Base-by-base conservation (phyloP, 345 rosid species). In the Boechera retrofracta region DNA sequence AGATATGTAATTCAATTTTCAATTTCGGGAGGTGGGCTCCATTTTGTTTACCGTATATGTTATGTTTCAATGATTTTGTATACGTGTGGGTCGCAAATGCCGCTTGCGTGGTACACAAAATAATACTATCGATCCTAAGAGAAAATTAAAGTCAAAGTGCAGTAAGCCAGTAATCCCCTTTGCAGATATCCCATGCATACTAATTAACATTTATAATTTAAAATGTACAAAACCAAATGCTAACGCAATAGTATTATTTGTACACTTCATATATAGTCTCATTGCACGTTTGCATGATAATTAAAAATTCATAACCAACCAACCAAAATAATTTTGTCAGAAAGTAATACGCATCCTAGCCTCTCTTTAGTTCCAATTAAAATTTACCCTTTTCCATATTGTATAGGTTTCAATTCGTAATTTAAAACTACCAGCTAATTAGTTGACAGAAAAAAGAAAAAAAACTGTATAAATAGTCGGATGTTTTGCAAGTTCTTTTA, bases 61-160 rank as follows among this genome's bases (percentile, higher is more conserved):
- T 36, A 31, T 35, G 58, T 75, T 56, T 74, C 78, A 74, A 66
- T 57, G 21, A 74, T 74, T 64, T 64, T 55, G 55, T 55, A 55
- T 64, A 31, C 47, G 48, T 74, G 59, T 66, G 24, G 33, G 36
- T 44, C 61, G 11, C 15, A 65, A 58, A 33, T 35, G 77, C 64
- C 6, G 64, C 24, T 52, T 73, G 71, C 71, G 71, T 44, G 64
- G 48, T 42, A 54, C 48, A 18, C 71, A 12, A 41, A 41, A 2
- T 16, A 18, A 4, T 29, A 28, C 32, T 51, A 36, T 52, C 6
- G 33, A 54, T 41, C 6, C 61, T 62, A 26, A 33, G 48, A 24
- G 10, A 35, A 49, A n/a, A 49, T 1, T 62, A 38, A 51, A 61
- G 39, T 60, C 60, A 49, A 71, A 49, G 41, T 36, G 53, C 62